Conservation (phyloP, 2,329 filamentous ascomycete species). For the Nemania bipapillata region DNA sequence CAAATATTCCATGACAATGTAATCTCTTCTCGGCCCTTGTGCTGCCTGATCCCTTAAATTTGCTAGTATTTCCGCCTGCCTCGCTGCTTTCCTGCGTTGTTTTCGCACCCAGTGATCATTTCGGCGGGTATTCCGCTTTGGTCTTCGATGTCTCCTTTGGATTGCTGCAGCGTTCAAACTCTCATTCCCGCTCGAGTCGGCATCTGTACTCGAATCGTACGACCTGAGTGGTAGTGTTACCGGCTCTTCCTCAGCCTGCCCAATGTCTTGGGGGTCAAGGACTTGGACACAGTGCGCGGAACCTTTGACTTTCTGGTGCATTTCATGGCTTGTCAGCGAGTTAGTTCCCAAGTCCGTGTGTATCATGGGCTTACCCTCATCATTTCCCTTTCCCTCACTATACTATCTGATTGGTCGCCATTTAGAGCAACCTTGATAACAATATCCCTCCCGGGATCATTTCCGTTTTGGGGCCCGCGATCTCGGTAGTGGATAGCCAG, state of each 20-base stretch:
- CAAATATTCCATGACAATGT: constrained; percentile 41
- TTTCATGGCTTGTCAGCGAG: constrained; percentile 17
- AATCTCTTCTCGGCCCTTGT: constrained; percentile 13
- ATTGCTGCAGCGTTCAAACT: constrained; percentile 16
- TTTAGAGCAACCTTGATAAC: constrained; percentile 35
- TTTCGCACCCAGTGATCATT: background rate
- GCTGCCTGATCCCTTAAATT: background rate
- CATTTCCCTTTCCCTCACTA: constrained; percentile 25
- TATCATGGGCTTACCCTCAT: constrained; percentile 24
- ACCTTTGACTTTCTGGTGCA: constrained; percentile 38
- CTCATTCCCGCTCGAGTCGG: constrained; percentile 40
- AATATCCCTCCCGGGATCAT: constrained; percentile 25
- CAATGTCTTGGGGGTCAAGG: constrained; percentile 26
- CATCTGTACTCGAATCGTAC: constrained; percentile 38
- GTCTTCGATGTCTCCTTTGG: background rate
- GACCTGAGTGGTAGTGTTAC: accelerated
- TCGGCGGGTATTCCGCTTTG: background rate
- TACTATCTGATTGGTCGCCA: background rate
- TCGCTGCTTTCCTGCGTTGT: background rate
- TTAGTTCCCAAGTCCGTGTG: too few relatives aligned
- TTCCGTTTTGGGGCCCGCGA: background rate
- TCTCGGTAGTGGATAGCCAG: constrained; percentile 29
- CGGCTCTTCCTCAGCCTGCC: background rate
- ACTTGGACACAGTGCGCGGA: constrained; percentile 43
- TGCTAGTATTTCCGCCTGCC: background rate